These are phyloP conservation scores for Phytophthora capsici DNA, from an alignment of 352 stramenopile genomes.

Conservation along the genomic window DNA sequence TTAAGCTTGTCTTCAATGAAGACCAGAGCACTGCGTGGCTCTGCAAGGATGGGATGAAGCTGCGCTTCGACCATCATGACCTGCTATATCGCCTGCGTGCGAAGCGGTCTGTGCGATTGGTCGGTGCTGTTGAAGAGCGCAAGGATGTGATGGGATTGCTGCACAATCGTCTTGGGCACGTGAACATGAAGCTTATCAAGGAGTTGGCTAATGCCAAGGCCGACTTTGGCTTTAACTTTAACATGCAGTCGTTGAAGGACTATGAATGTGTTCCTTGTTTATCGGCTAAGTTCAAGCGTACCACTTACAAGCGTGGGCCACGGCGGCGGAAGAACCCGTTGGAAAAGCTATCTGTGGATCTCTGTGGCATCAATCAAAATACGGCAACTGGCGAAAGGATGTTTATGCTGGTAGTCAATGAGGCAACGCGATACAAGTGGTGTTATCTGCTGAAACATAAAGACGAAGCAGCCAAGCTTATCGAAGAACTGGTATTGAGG, in stretches of 20 bases:
- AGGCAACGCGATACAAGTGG: slow-evolving; percentile 29
- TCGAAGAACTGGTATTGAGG: slow-evolving; percentile 1
- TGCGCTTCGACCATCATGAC: slow-evolving; percentile 8
- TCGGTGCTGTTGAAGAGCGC: background rate
- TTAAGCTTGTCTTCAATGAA: slow-evolving; percentile 7
- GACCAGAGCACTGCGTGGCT: slow-evolving; percentile 13
- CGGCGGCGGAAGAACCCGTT: background rate
- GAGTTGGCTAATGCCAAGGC: too few species aligned
- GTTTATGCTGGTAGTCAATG: slow-evolving; percentile 26
- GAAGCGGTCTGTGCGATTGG: background rate
- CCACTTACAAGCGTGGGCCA: slow-evolving; percentile 1
- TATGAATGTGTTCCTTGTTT: slow-evolving; percentile 19
- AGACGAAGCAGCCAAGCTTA: slow-evolving; percentile 10
- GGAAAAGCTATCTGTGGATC: slow-evolving; percentile 11
- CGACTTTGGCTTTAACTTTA: slow-evolving; percentile 21
- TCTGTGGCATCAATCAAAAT: slow-evolving; percentile 10
- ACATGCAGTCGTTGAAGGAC: slow-evolving; percentile 2
- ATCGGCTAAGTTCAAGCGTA: slow-evolving; percentile 10
- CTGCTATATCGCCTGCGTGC: background rate
- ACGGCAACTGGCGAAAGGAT: slow-evolving; percentile 7
- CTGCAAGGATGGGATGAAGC: slow-evolving; percentile 2
- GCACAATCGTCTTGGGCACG: slow-evolving; percentile 19
- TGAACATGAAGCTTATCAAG: slow-evolving; percentile 16
- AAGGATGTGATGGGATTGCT: slow-evolving; percentile 15
- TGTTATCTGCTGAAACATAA: slow-evolving; percentile 16